Base-by-base conservation (phyloP, 768 basidiomycete genomes). In the Boletellus ananas region DNA sequence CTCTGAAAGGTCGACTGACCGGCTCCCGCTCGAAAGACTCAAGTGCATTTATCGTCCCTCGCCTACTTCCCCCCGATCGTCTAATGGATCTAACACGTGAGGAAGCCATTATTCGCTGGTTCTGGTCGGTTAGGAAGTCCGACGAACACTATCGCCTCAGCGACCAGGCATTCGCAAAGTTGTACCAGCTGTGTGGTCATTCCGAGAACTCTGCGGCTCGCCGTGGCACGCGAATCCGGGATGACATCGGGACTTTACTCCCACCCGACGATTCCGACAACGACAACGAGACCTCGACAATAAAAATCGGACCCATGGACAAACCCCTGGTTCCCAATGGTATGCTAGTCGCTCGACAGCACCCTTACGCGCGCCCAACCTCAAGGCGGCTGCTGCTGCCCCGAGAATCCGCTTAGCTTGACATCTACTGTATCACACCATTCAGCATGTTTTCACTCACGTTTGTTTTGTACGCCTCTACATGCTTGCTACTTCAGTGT, bases 31-130 rank as follows among this genome's bases (percentile, higher is more conserved):
- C 39, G 13, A n/a, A 21, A 6, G 4, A 11, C 3, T 53, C 61
- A 21, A 35, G 0, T 6, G 36, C 62, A 14, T 43, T 52, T 12
- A 54, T 68, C 36, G 58, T 68, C 21, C 68, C 68, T 34, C 59
- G 64, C 3, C 45, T 68, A 16, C 57, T 60, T 39, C 58, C 64
- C 9, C 66, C 58, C 3, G 37, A 47, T 41, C 58, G 56, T 16
- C 58, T 57, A 3, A 35, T 68, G 20, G 6, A 40, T 11, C 8
- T 51, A 29, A 58, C 55, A 5, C 54, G 44, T 3, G 59, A 66
- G 31, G 56, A 59, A n/a, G 47, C 46, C 29, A 38, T 49, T 36
- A 51, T 62, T 23, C 60, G 52, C 17, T 59, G 53, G 58, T 21
- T 54, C 44, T 68, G 60, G 59, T 60, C 60, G 10, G 50, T 53